Base-by-base conservation (phyloP, 2,329 filamentous ascomycete species). In the Trichoderma afroharzianum region DNA sequence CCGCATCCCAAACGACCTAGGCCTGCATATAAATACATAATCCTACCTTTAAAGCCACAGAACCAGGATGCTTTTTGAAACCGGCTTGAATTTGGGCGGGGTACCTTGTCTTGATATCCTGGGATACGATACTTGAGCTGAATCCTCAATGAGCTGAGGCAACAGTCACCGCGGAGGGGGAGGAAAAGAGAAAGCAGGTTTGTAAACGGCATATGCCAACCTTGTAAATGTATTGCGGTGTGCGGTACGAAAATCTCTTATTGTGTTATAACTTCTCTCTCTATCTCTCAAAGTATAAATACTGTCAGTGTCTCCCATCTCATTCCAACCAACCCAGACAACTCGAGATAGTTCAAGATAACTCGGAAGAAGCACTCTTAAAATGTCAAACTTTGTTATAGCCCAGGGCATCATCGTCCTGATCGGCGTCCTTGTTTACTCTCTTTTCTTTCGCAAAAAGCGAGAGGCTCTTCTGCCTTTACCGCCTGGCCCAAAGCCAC, bases 401-500 rank as follows among this genome's bases (percentile, higher is more conserved):
- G 36, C 21, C 12, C 66, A 43, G 36, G 66, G 53, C 24, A 59
- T 68, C 3, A 28, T 68, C 2, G 33, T 61, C 66, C 53, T 68
- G 6, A 24, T 63, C 0, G 59, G 68, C 12, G 3, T 55, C 2
- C 28, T 62, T 8, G 9, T 71, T 28, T 71, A 71, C 4, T 21
- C n/a, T 9, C 26, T 67, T 3, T 62, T 61, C 43, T 67, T 71
- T 53, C 53, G 55, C 21, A 67, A 32, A 6, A 71, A 50, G 39
- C 3, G 39, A 1, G 15, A 28, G 0, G 7, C 0, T 28, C 15
- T 43, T 6, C 55, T 75, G 2, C 78, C 71, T 26, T 58, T 75
- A 6, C 78, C 72, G 55, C 80, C 74, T 59, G 80, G 75, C 43
- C 81, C 75, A 74, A 78, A 71, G 11, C 78, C 79, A 0, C 73